Evolutionary conservation across 1,284 basidiomycete species (phyloP).

Genomic region (Malassezia globosa): DNA sequence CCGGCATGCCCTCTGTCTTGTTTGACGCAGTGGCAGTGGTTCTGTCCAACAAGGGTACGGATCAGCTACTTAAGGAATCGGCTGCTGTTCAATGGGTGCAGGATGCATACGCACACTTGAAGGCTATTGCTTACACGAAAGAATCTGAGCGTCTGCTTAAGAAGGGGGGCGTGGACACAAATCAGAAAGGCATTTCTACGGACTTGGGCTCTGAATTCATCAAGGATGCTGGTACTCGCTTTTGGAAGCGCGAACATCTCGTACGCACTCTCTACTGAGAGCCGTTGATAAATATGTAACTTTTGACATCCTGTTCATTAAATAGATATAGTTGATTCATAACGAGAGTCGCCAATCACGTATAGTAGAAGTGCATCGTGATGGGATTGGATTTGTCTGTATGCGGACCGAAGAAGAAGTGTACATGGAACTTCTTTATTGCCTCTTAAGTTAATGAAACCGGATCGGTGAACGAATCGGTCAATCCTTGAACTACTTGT

Average conservation of each 20-base stretch:
- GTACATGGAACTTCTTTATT: too few relatives aligned
- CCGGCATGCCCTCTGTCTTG: constrained; percentile 4
- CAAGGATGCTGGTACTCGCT: not conserved
- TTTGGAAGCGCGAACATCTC: constrained; percentile 5
- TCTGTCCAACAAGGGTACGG: not conserved
- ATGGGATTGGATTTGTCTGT: too few relatives aligned
- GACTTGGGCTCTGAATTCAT: constrained; percentile 3
- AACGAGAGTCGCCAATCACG: too few relatives aligned
- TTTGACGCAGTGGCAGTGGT: constrained; percentile 12
- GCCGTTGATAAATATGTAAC: too few relatives aligned
- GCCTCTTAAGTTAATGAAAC: too few relatives aligned
- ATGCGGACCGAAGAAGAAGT: too few relatives aligned
- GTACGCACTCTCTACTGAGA: too few relatives aligned
- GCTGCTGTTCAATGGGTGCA: constrained; percentile 5
- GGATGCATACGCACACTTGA: constrained; percentile 9
- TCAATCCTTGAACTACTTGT: too few relatives aligned
- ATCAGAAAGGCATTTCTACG: not conserved
- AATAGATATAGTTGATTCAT: too few relatives aligned
- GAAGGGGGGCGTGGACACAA: constrained; percentile 1
- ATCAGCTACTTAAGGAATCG: not conserved
- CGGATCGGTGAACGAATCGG: too few relatives aligned
- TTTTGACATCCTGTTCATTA: too few relatives aligned
- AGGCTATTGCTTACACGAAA: constrained; percentile 3
- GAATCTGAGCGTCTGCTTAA: constrained; percentile 4
- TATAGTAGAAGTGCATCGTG: too few relatives aligned